Evolutionary conservation across 164 flowering plant genomes (phyloP).

Genomic region (Stephania cephalantha): DNA sequence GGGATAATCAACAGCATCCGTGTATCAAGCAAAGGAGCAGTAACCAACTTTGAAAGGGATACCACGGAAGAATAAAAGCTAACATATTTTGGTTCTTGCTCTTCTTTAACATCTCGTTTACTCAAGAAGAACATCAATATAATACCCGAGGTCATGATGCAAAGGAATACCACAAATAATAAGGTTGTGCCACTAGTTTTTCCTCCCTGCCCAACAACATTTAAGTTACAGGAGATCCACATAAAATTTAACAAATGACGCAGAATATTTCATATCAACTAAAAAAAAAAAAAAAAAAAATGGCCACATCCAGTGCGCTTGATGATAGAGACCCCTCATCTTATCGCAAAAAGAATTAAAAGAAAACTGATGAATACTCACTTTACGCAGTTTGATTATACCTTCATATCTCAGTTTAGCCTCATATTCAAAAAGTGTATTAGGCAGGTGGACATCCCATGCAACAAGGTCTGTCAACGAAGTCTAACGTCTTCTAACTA

Average conservation of each 20-base stretch:
- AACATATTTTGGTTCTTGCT: conserved; percentile 30
- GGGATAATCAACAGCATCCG: conserved; percentile 79
- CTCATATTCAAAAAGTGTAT: too few species aligned
- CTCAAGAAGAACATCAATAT: conserved; percentile 72
- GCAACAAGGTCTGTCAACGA: not conserved
- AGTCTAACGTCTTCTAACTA: not conserved
- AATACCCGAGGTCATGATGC: conserved; percentile 71
- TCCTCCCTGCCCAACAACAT: conserved; percentile 50
- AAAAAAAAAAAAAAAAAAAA: not conserved
- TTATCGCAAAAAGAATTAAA: not conserved
- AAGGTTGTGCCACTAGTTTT: conserved; percentile 60
- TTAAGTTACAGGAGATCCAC: not conserved
- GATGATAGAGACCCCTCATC: not conserved
- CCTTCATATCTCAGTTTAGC: not conserved
- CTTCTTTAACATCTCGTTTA: conserved; percentile 39
- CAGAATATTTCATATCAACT: not conserved
- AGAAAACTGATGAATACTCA: not conserved
- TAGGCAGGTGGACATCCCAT: not conserved
- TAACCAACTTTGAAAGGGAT: conserved; percentile 36
- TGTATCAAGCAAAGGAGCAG: conserved; percentile 50
- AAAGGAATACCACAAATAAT: conserved; percentile 69
- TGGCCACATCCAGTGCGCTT: not conserved
- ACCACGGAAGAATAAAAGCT: conserved; percentile 34
- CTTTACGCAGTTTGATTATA: not conserved
- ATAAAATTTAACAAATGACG: not conserved